These are phyloP conservation scores for Hirsutella minnesotensis DNA, from an alignment of 2,329 filamentous ascomycete species.

Conservation along the genomic window DNA sequence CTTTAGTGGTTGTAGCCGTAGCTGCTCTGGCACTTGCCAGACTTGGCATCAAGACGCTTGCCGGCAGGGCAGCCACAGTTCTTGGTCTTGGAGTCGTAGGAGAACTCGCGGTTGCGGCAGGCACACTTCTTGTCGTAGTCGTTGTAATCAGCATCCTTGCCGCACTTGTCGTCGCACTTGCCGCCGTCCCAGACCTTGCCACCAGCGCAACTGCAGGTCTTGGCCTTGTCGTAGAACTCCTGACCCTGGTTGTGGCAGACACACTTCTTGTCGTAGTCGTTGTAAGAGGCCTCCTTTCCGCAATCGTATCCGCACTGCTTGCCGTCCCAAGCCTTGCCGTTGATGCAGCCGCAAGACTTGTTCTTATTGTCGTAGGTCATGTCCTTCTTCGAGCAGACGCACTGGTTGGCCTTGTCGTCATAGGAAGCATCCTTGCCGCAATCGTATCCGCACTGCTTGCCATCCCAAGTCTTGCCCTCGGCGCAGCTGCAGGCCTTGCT, in stretches of 20 bases:
- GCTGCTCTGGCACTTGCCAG: no score
- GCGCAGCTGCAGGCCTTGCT: slow-evolving; percentile 4
- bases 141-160: neutral
- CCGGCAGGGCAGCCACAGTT: no score
- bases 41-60: no score
- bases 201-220: slow-evolving; percentile 2
- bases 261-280: neutral
- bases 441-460: slow-evolving; percentile 1
- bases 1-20: no score
- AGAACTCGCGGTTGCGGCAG: no score
- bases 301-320: neutral
- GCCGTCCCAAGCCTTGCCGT: slow-evolving; percentile 1
- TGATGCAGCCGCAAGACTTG: slow-evolving; percentile 2
- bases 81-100: no score
- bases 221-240: neutral
- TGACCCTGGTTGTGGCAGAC: slow-evolving; percentile 1
- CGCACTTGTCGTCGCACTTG: neutral
- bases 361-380: neutral
- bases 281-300: neutral
- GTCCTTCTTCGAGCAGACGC: slow-evolving; percentile 1
- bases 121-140: no score
- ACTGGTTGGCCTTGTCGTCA: neutral
- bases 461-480: slow-evolving; percentile 1
- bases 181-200: slow-evolving; percentile 1
- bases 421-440: slow-evolving; percentile 5